A percentile compares a stretch with the other conserved stretches of the same genome.
Evolutionary conservation across 805 yeast genomes (phyloP).

Genomic region (Millerozyma acaciae): DNA sequence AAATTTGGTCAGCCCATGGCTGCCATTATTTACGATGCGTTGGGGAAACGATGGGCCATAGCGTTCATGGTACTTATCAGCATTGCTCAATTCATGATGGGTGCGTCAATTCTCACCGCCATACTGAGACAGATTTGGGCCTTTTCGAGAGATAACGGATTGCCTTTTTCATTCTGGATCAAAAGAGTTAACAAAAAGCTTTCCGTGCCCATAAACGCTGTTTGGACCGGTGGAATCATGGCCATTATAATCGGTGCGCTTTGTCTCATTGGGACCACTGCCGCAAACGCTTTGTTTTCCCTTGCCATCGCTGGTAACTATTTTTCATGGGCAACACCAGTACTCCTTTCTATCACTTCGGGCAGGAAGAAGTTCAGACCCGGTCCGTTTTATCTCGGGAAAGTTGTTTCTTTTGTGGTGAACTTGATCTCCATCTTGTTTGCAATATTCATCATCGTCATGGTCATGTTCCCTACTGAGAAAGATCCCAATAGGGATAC

Average conservation of each 20-base stretch:
- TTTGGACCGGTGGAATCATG: slow-evolving; percentile 28
- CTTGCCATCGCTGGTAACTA: slow-evolving; percentile 41
- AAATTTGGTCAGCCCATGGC: slow-evolving; percentile 27
- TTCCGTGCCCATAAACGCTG: slow-evolving; percentile 26
- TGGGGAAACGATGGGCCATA: slow-evolving; percentile 29
- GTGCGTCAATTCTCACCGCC: slow-evolving; percentile 28
- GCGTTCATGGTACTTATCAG: slow-evolving; percentile 27
- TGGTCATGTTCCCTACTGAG: slow-evolving; percentile 49
- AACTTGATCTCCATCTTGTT: slow-evolving; percentile 40
- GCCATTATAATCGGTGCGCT: slow-evolving; percentile 37
- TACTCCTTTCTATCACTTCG: slow-evolving; percentile 44
- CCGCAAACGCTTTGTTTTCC: slow-evolving; percentile 43
- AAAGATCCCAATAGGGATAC: slow-evolving; percentile 30
- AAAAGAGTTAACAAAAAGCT: slow-evolving; percentile 22
- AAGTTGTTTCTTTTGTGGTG: slow-evolving; percentile 38
- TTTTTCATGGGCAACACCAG: slow-evolving; percentile 49
- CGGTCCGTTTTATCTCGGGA: slow-evolving; percentile 62
- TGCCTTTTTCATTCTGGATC: slow-evolving; percentile 23
- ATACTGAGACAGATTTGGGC: slow-evolving; percentile 28
- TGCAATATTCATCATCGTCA: slow-evolving; percentile 23
- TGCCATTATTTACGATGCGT: slow-evolving; percentile 24
- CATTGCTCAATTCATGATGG: slow-evolving; percentile 29
- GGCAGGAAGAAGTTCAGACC: slow-evolving; percentile 51
- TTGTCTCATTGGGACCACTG: slow-evolving; percentile 37
- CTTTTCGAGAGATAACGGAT: slow-evolving; percentile 29